Conservation (phyloP, 169 alveolate species). For the Cryptosporidium meleagridis region DNA sequence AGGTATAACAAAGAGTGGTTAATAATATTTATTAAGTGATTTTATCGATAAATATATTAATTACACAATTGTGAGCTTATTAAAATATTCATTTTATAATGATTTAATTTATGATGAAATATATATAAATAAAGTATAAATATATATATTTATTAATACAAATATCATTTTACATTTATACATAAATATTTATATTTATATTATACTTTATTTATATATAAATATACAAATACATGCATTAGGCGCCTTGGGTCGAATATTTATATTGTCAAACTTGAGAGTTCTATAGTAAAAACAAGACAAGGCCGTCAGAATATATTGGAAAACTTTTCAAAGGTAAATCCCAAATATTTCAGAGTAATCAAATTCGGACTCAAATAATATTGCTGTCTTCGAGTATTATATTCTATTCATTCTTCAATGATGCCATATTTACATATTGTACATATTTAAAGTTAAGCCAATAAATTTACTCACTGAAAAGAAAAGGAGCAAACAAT, state of each 20-base stretch:
- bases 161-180: too few species aligned
- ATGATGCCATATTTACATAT: background rate
- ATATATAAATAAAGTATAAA: too few species aligned
- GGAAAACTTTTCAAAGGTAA: background rate
- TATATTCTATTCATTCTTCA: background rate
- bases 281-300: background rate
- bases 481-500: background rate
- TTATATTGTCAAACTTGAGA: background rate
- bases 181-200: too few species aligned
- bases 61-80: too few species aligned
- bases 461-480: background rate
- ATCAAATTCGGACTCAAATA: background rate
- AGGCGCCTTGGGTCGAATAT: constrained; percentile 15
- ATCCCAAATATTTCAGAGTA: background rate
- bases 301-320: background rate
- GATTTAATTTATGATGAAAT: too few species aligned
- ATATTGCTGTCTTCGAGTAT: background rate
- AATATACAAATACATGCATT: constrained; percentile 5
- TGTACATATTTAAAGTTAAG: background rate
- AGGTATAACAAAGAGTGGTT: too few species aligned
- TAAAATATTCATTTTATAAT: too few species aligned
- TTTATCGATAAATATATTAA: too few species aligned
- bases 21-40: too few species aligned
- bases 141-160: too few species aligned
- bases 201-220: background rate